Evolutionary conservation across 306 rosid genomes (phyloP).

Genomic region (Vicia faba): DNA sequence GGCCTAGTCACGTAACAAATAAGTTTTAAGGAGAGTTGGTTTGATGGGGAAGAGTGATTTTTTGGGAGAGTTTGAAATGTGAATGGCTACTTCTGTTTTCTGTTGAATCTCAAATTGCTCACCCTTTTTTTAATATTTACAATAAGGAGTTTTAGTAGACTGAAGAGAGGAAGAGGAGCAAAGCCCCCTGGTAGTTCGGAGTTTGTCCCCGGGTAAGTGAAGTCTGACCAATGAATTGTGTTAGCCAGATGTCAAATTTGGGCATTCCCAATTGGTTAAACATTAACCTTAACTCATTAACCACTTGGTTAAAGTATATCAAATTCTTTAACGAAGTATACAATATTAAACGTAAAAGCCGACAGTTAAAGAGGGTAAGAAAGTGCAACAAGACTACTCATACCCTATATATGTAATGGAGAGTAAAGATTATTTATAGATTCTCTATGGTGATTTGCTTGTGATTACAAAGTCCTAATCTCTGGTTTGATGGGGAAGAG

Average conservation of each 20-base stretch:
- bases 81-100: slow-evolving; percentile 6
- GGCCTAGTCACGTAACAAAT: background rate
- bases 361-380: background rate
- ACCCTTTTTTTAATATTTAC: background rate
- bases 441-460: slow-evolving; percentile 7
- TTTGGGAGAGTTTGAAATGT: slow-evolving; percentile 23
- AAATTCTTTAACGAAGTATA: too few species aligned
- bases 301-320: background rate
- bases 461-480: background rate
- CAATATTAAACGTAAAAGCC: background rate
- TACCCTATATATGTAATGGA: background rate
- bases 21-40: background rate
- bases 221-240: too few species aligned
- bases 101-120: background rate
- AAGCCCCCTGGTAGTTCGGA: too few species aligned
- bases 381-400: background rate
- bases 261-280: too few species aligned
- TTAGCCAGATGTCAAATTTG: too few species aligned
- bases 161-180: too few species aligned
- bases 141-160: too few species aligned
- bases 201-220: too few species aligned
- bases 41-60: background rate
- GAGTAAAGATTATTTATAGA: background rate
- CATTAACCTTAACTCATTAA: background rate
- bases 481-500: background rate